Percentiles rank a stretch among this genome's conserved stretches.
Evolutionary conservation across 495 filamentous ascomycete genomes (phyloP).

Genomic region (Talaromyces thailandensis): DNA sequence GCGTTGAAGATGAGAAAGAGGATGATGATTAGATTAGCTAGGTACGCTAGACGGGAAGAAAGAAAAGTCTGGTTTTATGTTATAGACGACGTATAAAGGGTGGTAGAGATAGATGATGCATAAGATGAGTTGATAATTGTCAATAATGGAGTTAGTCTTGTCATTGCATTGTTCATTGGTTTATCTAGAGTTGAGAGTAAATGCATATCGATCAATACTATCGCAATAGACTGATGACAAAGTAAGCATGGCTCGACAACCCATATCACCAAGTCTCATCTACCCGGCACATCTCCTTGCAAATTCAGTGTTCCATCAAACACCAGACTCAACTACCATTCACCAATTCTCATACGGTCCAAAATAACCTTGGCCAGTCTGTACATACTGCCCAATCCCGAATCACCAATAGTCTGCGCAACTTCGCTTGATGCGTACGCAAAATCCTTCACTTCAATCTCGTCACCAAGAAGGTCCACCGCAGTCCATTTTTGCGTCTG

Average conservation of each 20-base stretch:
- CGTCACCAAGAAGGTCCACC: slow-evolving; percentile 17
- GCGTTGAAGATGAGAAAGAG: slow-evolving; percentile 49
- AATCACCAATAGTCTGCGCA: slow-evolving; percentile 17
- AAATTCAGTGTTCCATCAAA: not conserved
- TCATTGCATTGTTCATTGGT: not conserved
- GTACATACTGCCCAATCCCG: slow-evolving; percentile 23
- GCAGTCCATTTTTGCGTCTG: slow-evolving; percentile 19
- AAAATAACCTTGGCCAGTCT: slow-evolving; percentile 1
- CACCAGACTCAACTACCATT: not conserved
- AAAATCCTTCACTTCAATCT: slow-evolving; percentile 5
- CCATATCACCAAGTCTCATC: no score
- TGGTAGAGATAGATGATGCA: not conserved
- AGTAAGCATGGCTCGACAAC: no score
- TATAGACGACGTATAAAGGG: not conserved
- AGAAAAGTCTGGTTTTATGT: not conserved
- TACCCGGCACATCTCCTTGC: not conserved
- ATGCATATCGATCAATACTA: not conserved
- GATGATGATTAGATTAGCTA: slow-evolving; percentile 19
- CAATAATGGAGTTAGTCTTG: not conserved
- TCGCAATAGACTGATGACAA: not conserved
- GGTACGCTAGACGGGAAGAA: not conserved
- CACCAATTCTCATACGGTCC: not conserved
- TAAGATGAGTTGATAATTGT: no score
- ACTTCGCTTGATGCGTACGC: slow-evolving; percentile 6
- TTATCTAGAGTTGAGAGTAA: not conserved